A percentile compares a stretch with the other conserved stretches of the same genome.
phyloP scores from a whole-genome alignment of 805 yeast genomes.

The Dipodascopsis uninucleata region DNA sequence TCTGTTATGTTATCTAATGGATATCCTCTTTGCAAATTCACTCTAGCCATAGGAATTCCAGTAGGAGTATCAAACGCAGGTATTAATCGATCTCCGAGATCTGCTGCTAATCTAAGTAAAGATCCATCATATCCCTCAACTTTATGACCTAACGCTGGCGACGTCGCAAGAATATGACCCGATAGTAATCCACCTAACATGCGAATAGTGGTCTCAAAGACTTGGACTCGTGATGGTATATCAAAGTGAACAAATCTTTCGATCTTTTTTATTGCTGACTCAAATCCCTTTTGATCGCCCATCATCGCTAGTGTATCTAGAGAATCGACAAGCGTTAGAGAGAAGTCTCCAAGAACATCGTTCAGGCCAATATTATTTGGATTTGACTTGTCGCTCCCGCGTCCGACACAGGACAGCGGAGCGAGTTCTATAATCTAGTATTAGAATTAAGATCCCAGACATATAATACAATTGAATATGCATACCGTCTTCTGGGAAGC shows the following conservation, averaged over 20 bases:
- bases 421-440: constrained; percentile 44
- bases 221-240: constrained; percentile 71
- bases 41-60: constrained; percentile 75
- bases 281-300: constrained; percentile 58
- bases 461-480: neutral
- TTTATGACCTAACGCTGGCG: constrained; percentile 43
- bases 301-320: constrained; percentile 69
- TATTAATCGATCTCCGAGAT: constrained; percentile 66
- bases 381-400: constrained; percentile 58
- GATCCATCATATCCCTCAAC: constrained; percentile 61
- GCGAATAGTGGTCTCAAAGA: constrained; percentile 81
- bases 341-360: constrained; percentile 81
- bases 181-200: constrained; percentile 78
- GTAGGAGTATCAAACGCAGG: constrained; percentile 62
- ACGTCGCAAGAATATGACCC: constrained; percentile 67
- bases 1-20: constrained; percentile 41
- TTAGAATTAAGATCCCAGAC: neutral
- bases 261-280: constrained; percentile 43
- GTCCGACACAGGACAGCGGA: constrained; percentile 69
- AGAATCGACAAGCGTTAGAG: constrained; percentile 74
- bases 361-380: constrained; percentile 56
- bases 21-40: constrained; percentile 60
- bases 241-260: constrained; percentile 47
- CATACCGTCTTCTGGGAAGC: constrained; percentile 70
- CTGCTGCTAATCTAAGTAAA: constrained; percentile 65